Evolutionary conservation across 345 rosid genomes (phyloP), one percentile per base, ranked within the genome.

Genomic region (Sisymbrium irio): DNA sequence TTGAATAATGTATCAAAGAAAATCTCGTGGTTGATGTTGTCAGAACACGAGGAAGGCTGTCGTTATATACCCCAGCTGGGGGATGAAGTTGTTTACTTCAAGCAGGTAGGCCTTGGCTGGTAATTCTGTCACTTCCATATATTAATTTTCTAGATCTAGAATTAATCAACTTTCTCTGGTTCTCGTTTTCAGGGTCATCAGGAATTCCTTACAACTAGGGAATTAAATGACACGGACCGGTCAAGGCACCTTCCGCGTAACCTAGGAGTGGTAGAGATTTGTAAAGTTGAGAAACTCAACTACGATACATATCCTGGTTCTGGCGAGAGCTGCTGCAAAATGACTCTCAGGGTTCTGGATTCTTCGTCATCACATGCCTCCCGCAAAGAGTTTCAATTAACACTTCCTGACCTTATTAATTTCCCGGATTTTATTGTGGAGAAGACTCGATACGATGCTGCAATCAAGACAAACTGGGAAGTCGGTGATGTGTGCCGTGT

Each of bases 301-400:
- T 95, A 95, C 76, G 85, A 89, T 50, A 79, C 90, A 20, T 76
- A 83, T 76, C 87, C 96, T 5, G 98, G 97, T 80, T 90, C 98
- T 69, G 99, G 99, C 22, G 99, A 95, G 36, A 75, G 94, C 85
- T 90, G 99, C 84, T 95, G 99, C 73, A 90, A 92, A 85, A 75
- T 95, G 81, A 87, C 80, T n/a, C 97, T 95, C 28, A 83, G 74
- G 82, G 92, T 90, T 77, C 61, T 85, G 35, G 96, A 89, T 83
- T 82, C 84, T 22, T 75, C 67, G 71, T 74, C 83, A 35, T 87
- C 99, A 13, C 35, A 78, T 11, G 87, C 78, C 63, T 80, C 51
- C 64, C 84, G 81, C 64, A 82, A 85, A 81, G 69, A 80, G 65
- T 88, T 88, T 81, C 81, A 82, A 65, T 65, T 92, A 83, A 87